Conservation (phyloP, 306 rosid species). For the Citrullus mucosospermus region DNA sequence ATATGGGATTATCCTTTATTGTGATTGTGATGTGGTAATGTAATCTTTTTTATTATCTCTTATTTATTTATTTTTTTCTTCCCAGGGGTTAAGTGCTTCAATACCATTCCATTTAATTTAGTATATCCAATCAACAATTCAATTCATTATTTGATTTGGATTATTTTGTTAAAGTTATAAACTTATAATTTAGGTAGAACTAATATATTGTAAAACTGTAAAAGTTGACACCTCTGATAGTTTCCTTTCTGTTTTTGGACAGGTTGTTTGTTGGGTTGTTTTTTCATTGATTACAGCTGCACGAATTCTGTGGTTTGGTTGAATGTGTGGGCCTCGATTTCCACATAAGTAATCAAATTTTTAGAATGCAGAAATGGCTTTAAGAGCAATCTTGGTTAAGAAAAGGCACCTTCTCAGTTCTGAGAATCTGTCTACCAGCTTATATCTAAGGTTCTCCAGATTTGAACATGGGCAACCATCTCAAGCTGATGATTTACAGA, state of each 20-base stretch:
- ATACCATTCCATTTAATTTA: not conserved
- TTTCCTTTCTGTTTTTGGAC: not conserved
- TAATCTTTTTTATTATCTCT: not conserved
- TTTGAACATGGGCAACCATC: slow-evolving; percentile 15
- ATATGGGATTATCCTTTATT: not conserved
- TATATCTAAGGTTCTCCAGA: slow-evolving; percentile 22
- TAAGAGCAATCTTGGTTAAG: slow-evolving; percentile 43
- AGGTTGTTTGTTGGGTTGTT: not conserved
- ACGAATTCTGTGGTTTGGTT: not conserved
- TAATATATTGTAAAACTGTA: not conserved
- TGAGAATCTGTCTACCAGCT: slow-evolving; percentile 16
- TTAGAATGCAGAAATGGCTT: slow-evolving; percentile 38
- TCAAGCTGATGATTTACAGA: slow-evolving; percentile 1
- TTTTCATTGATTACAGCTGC: not conserved
- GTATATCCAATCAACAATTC: not conserved
- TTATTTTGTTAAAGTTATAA: not conserved
- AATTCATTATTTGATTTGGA: not conserved
- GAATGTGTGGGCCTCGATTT: slow-evolving; percentile 1
- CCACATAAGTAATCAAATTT: not conserved
- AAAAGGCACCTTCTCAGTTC: slow-evolving; percentile 27
- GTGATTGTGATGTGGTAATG: not conserved
- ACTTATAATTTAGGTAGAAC: not conserved
- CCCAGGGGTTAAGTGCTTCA: not conserved
- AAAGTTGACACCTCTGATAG: not conserved
- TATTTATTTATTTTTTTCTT: not conserved